Conservation (phyloP, 2,329 filamentous ascomycete species). For the Fusarium burgessii region DNA sequence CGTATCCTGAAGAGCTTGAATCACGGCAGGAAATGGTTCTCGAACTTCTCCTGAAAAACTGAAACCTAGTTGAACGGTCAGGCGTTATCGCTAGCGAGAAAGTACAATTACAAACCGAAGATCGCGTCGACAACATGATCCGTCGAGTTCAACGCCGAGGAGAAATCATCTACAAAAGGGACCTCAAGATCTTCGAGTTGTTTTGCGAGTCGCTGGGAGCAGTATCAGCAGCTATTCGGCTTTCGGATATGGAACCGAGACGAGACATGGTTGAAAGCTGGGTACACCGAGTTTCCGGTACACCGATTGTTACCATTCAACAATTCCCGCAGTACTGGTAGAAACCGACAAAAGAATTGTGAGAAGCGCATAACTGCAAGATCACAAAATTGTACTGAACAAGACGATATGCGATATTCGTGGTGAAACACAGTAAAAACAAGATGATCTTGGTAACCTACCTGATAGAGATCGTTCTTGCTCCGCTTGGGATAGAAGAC, state of each 20-base stretch:
- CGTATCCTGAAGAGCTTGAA: conserved; percentile 79
- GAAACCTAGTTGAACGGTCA: conserved; percentile 71
- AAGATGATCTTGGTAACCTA: conserved; percentile 59
- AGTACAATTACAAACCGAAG: conserved; percentile 72
- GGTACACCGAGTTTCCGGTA: conserved; percentile 8
- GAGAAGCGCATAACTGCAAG: conserved; percentile 38
- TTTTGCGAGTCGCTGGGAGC: conserved; percentile 77
- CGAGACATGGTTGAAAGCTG: conserved; percentile 9
- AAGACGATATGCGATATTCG: background rate
- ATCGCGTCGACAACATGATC: conserved; percentile 93
- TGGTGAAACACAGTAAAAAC: conserved; percentile 25
- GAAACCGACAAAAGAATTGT: conserved; percentile 30
- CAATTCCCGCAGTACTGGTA: conserved; percentile 29
- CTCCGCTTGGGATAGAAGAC: conserved; percentile 94
- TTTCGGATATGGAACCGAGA: conserved; percentile 14
- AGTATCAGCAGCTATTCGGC: conserved; percentile 47
- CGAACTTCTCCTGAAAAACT: conserved; percentile 92
- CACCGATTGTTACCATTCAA: conserved; percentile 18
- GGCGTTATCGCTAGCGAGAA: conserved; percentile 1
- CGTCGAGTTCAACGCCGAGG: conserved; percentile 70
- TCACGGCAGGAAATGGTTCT: conserved; percentile 89
- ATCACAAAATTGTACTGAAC: conserved; percentile 1
- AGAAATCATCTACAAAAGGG: conserved; percentile 86
- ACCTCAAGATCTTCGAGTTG: conserved; percentile 87
- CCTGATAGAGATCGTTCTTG: conserved; percentile 90